Evolutionary conservation across 176 grass and related monocot species (phyloP).

Genomic region (Rhipidocladum racemiflorum): DNA sequence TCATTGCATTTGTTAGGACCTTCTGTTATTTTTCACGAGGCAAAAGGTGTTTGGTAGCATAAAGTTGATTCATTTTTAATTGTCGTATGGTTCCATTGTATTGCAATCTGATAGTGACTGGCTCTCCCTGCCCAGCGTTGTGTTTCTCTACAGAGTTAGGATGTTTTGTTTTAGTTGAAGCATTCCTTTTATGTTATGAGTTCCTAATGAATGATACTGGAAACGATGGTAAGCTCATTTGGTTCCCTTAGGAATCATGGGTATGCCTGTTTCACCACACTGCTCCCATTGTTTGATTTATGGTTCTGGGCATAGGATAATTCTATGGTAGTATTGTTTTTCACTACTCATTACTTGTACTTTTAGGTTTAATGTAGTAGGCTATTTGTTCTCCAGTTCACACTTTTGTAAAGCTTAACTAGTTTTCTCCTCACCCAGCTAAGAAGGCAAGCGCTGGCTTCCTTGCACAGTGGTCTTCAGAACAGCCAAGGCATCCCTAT

Average conservation of each 20-base stretch:
- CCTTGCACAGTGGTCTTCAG: slow-evolving; percentile 77
- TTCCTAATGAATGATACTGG: not conserved
- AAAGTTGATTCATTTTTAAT: not conserved
- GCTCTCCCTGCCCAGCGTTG: not conserved
- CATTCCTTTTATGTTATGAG: not conserved
- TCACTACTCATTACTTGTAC: not conserved
- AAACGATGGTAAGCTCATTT: not conserved
- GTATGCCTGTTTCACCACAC: not conserved
- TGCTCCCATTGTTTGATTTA: not conserved
- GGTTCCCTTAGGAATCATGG: not conserved
- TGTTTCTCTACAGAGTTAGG: not conserved
- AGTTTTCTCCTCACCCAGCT: slow-evolving; percentile 44
- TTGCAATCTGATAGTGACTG: not conserved
- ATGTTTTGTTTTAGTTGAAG: not conserved
- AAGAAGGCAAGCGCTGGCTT: slow-evolving; percentile 85
- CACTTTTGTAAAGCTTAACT: slow-evolving; percentile 37
- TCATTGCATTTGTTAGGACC: not conserved
- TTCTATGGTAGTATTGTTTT: slow-evolving; percentile 1
- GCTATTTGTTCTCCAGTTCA: slow-evolving; percentile 26
- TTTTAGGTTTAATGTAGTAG: slow-evolving; percentile 19
- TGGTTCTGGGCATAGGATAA: not conserved
- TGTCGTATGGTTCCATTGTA: slow-evolving; percentile 5
- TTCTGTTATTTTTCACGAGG: not conserved
- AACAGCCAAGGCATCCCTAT: slow-evolving; percentile 90
- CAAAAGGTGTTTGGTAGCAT: slow-evolving; percentile 6